Evolutionary conservation across 495 filamentous ascomycete species (phyloP), one percentile per base, ranked within the genome.

Genomic region (Aspergillus cristatus): DNA sequence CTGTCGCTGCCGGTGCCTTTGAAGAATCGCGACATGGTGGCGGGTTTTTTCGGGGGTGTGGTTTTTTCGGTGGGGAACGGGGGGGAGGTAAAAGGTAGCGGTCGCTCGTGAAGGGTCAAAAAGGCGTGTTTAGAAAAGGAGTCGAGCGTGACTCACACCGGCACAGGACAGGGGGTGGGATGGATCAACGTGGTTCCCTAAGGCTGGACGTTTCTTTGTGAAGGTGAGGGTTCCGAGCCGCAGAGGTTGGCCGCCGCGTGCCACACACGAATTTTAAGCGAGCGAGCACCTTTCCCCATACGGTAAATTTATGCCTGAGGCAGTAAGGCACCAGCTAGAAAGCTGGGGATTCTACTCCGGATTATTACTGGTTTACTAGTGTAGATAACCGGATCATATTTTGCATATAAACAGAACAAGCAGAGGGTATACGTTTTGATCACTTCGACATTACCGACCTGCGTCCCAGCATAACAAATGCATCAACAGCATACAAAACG

Each of bases 1-100:
- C 85, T 91, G 66, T 87, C 89, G 72, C 87, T 89, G 67, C 86
- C 84, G 61, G 81, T 82, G 50, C 81, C 81, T 65, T 86, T 83
- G 77, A 97, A 97, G 71, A 98, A 98, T 60, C 90, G 84, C 76
- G 91, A 97, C 65, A 63, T 63, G 48, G 34, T 67, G 51, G 60
- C 51, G 53, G 55, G 31, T 49, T 46, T 24, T n/a, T n/a, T n/a
- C n/a, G n/a, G n/a, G n/a, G n/a, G n/a, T n/a, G 20, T 24, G 4
- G 20, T 47, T 42, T 32, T 16, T 15, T 17, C 17, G 30, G 41
- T 43, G 37, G 28, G 34, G 48, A 51, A 42, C 47, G 45, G 53
- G 39, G 41, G 20, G 4, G 20, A 4, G 20, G 20, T 24, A 8
- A 24, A 8, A 24, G 20, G 20, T 24, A 24, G 20, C 4, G 8